Base-by-base conservation (phyloP, 352 stramenopile species). In the Lagenidium sp. region DNA sequence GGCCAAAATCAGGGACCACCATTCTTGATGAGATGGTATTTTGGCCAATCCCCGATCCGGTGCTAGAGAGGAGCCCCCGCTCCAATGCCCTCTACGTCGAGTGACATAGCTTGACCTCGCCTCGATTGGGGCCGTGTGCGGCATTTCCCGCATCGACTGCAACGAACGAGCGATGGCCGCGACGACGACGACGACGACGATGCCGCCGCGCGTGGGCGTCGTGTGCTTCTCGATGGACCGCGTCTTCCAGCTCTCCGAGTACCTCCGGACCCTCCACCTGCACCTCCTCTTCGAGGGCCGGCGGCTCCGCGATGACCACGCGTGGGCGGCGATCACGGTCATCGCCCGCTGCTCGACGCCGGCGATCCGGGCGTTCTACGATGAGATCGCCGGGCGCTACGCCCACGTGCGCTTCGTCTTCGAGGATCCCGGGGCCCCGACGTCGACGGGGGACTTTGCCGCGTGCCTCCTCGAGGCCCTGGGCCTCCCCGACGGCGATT, bases 171-270 rank as follows among this genome's bases (percentile, higher is more conserved):
- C n/a, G n/a, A n/a, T n/a, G n/a, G n/a, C n/a, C n/a, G n/a, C n/a
- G n/a, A n/a, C n/a, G n/a, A n/a, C n/a, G n/a, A n/a, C n/a, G n/a
- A n/a, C n/a, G n/a, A n/a, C n/a, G n/a, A n/a, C n/a, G n/a, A n/a
- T n/a, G n/a, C n/a, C n/a, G n/a, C n/a, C n/a, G n/a, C n/a, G 53
- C 47, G 56, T 80, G 23, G 62, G 69, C 31, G 50, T 82, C 30
- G 49, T 82, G 18, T 80, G 63, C 58, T 82, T 78, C 62, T 82
- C 69, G 1, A 82, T 78, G 58, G 69, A 82, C 50, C 53, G 69
- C 22, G 53, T 70, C n/a, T 82, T 80, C 41, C 69, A 82, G 45
- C 55, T 80, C 25, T 68, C 57, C 29, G 66, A 82, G 60, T 78
- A 73, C 40, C 37, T 82, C 43, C 55, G 66, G 20, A 75, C 69